phyloP scores from a whole-genome alignment of 768 basidiomycete genomes.

The Hemileccinum impolitum region DNA sequence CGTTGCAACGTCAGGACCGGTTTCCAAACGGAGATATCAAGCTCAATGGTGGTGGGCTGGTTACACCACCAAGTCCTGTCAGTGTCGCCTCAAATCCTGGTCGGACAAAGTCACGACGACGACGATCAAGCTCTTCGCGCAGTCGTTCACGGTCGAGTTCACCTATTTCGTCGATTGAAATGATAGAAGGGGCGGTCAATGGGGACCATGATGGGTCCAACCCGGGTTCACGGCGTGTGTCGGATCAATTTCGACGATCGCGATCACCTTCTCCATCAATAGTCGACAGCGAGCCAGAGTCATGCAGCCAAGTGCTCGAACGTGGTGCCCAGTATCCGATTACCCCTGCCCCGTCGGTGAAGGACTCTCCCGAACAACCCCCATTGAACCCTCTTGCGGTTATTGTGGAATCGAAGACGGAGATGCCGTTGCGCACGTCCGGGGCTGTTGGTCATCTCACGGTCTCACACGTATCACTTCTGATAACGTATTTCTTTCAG shows the following conservation, averaged over 20 bases:
- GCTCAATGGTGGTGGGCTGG: slow-evolving; percentile 47
- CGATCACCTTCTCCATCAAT: slow-evolving; percentile 31
- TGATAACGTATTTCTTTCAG: slow-evolving; percentile 27
- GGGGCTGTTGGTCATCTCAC: slow-evolving; percentile 30
- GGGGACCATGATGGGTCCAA: slow-evolving; percentile 16
- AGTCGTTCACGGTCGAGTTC: slow-evolving; percentile 37
- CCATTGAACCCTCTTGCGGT: slow-evolving; percentile 8
- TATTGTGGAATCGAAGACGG: slow-evolving; percentile 13
- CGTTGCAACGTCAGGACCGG: slow-evolving; percentile 38
- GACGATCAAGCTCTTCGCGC: slow-evolving; percentile 41
- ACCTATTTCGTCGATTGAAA: slow-evolving; percentile 32
- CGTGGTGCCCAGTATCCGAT: slow-evolving; percentile 25
- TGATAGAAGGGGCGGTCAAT: slow-evolving; percentile 30
- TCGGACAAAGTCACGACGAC: slow-evolving; percentile 37
- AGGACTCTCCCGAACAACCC: slow-evolving; percentile 27
- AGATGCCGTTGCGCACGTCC: slow-evolving; percentile 17
- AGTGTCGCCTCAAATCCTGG: slow-evolving; percentile 64
- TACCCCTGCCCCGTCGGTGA: slow-evolving; percentile 30
- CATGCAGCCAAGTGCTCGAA: slow-evolving; percentile 16
- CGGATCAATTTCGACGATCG: slow-evolving; percentile 22
- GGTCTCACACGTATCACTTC: slow-evolving; percentile 3
- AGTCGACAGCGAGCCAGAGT: slow-evolving; percentile 29
- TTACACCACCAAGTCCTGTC: slow-evolving; percentile 74
- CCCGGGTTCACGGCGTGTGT: slow-evolving; percentile 23
- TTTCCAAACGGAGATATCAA: slow-evolving; percentile 32